Evolutionary conservation across 306 rosid genomes (phyloP), one percentile per base, ranked within the genome.

Genomic region (Quercus berberidifolia): DNA sequence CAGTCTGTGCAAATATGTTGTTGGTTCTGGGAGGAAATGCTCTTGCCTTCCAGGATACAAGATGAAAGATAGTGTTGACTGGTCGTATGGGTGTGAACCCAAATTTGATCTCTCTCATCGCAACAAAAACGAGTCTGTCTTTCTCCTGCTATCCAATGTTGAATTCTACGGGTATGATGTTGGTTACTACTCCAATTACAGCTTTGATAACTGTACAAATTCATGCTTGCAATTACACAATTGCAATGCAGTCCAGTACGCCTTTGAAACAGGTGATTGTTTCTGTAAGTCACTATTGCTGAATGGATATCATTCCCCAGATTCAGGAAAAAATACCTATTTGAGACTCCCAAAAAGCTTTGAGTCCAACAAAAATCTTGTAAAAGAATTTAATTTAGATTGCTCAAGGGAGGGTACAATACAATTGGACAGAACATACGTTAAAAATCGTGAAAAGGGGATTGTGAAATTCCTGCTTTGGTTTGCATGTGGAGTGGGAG

Each of bases 401-500:
- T 90, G 92, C 77, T 25, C 74, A 3, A 35, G 43, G 2, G 25
- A 18, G 0, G 49, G 15, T 59, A 58, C 49, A 1, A 7, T 67
- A 23, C 38, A 46, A 33, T 72, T 86, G 17, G 46, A 71, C 26
- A 82, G 76, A 69, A 64, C 33, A 6, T 84, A 81, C n/a, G 59
- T 21, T 2, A 55, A 77, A 79, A 73, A 21, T 1, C 76, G 19
- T 0, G 81, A 4, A 14, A 85, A 70, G 55, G 46, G 59, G 26
- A 59, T 62, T 3, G 57, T 81, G 11, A 88, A 67, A 23, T 74
- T 76, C 75, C 4, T 87, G 76, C 19, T 90, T 3, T 78, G 83
- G 87, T 74, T 88, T 70, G 91, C 72, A 6, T 67, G 60, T 9
- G 93, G 87, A n/a, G 5, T 91, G 23, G 93, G 96, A 13, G 89